A percentile compares a stretch with the other conserved stretches of the same genome.
Conservation (phyloP, 208 protist genomes). For the Acanthamoeba culbertsoni region DNA sequence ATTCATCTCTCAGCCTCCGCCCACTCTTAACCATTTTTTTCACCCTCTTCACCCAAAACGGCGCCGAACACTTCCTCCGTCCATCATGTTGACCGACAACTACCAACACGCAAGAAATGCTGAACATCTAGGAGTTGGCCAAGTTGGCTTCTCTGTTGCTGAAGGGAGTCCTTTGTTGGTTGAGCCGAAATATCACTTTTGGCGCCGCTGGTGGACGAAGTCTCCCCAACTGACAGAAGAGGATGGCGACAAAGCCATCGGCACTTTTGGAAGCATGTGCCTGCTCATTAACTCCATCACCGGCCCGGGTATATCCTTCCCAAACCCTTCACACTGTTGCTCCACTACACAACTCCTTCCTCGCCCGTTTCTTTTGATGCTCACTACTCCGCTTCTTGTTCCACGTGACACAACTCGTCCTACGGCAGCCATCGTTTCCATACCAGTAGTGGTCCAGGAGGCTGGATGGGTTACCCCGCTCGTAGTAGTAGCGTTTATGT, state of each 20-base stretch:
- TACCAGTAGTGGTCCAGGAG: constrained; percentile 23
- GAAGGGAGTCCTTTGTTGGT: neutral
- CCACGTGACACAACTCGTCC: no score
- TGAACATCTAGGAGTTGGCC: no score
- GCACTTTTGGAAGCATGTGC: neutral
- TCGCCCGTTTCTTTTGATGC: no score
- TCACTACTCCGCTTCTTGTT: no score
- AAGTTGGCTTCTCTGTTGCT: neutral
- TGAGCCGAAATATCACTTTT: neutral
- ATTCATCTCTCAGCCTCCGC: no score
- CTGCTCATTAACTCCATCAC: constrained; percentile 43
- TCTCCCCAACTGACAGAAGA: neutral
- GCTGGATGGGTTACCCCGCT: constrained; percentile 24
- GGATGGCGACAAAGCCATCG: neutral
- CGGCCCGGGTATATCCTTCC: neutral
- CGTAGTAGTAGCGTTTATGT: neutral
- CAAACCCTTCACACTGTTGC: no score
- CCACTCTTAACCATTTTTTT: no score
- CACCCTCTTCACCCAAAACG: no score
- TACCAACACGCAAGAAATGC: neutral
- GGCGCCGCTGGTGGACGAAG: neutral
- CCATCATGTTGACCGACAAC: neutral
- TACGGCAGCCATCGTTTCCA: constrained; percentile 1
- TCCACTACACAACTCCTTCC: neutral
- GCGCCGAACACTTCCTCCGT: neutral